Conservation (phyloP, 371 early-diverging fungal genomes). For the Capillidium rhysosporum region DNA sequence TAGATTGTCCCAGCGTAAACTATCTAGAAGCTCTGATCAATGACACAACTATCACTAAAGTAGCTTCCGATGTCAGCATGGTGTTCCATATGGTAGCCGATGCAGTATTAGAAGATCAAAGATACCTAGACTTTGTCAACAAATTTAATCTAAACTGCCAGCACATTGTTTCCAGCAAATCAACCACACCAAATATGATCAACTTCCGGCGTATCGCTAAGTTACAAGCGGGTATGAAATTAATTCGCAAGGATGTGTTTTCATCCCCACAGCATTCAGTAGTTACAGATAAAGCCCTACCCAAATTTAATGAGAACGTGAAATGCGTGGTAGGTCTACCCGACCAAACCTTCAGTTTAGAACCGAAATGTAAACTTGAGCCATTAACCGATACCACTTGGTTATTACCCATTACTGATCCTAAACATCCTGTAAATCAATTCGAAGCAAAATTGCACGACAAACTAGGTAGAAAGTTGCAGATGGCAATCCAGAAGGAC, state of each 20-base stretch:
- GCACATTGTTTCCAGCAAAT: slow-evolving; percentile 40
- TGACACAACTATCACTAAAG: slow-evolving; percentile 14
- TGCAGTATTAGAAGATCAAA: slow-evolving; percentile 34
- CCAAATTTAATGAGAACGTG: neutral
- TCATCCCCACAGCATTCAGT: slow-evolving; percentile 36
- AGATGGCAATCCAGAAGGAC: slow-evolving; percentile 14
- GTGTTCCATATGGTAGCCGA: slow-evolving; percentile 50
- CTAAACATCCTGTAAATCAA: slow-evolving; percentile 9
- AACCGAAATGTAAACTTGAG: neutral
- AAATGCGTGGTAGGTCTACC: neutral
- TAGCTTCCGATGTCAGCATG: too few species aligned
- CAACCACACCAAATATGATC: slow-evolving; percentile 31
- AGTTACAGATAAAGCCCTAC: slow-evolving; percentile 11
- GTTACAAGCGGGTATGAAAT: slow-evolving; percentile 31
- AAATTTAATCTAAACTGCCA: slow-evolving; percentile 41
- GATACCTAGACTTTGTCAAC: slow-evolving; percentile 58
- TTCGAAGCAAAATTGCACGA: slow-evolving; percentile 14
- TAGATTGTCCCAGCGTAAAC: slow-evolving; percentile 56
- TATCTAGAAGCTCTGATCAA: slow-evolving; percentile 37
- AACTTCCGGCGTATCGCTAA: slow-evolving; percentile 31
- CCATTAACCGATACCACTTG: neutral
- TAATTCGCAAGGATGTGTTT: slow-evolving; percentile 33
- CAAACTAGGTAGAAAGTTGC: slow-evolving; percentile 12
- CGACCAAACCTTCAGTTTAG: neutral
- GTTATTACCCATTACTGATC: neutral